Evolutionary conservation across 2,329 filamentous ascomycete genomes (phyloP), one percentile per base, ranked within the genome.

Genomic region (Hypoxylon sp.): DNA sequence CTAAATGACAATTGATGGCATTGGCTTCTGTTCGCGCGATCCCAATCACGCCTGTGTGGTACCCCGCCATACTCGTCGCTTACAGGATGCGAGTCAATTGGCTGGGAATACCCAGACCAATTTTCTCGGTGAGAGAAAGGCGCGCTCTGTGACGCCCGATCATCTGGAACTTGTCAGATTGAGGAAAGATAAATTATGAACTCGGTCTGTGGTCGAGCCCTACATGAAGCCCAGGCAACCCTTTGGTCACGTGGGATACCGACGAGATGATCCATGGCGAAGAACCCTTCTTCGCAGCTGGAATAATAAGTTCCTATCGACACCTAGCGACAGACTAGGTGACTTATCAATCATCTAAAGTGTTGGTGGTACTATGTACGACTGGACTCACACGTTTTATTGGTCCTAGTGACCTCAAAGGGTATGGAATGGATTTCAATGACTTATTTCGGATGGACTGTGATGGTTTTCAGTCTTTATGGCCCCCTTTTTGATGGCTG

Each of bases 401-500:
- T 43, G 62, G 60, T 64, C 43, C 61, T 68, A 45, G 28, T 48
- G 55, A 25, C 21, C 13, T 59, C 52, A 32, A 38, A 53, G 60
- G 57, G 64, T 65, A 67, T 67, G 53, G 67, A 69, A 50, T 41
- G 50, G 50, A 52, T 57, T 62, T 67, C 41, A 21, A 43, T 60
- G 2, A 34, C 48, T 66, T 70, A 10, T 66, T 60, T 50, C 60
- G 48, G 66, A 69, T 71, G 64, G 10, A 36, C 11, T 30, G 57
- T 62, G 68, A 72, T 70, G 61, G 28, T 59, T 72, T 70, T 55
- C n/a, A 51, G 56, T 43, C 34, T 21, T n/a, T 46, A 48, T 61
- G 60, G 52, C 38, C 51, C 17, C 63, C 46, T 41, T 69, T 69
- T 70, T 61, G 69, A 73, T 74, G 65, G 14, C 34, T 36, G 58